phyloP scores from a whole-genome alignment of 2,329 filamentous ascomycete genomes.

The Botryotinia calthae region DNA sequence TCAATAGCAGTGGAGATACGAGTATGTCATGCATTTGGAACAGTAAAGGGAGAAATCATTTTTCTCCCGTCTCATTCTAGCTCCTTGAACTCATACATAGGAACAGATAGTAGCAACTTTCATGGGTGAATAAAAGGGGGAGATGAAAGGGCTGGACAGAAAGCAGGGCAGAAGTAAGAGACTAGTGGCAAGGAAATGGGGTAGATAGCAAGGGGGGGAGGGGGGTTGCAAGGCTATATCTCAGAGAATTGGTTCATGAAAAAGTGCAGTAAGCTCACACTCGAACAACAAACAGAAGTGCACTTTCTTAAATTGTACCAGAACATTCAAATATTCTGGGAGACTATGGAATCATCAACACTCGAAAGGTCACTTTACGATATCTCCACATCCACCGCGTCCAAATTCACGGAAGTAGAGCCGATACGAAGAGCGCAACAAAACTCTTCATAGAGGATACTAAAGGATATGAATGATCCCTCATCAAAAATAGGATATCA shows the following conservation, averaged over 20 bases:
- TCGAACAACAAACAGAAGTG: not conserved
- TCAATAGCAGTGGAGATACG: conserved; percentile 78
- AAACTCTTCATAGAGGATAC: not conserved
- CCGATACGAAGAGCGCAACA: not conserved
- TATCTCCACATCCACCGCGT: not conserved
- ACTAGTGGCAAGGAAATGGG: not conserved
- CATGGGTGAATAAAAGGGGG: not conserved
- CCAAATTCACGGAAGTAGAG: not conserved
- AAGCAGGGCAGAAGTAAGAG: not conserved
- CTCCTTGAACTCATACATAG: not conserved
- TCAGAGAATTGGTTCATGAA: not conserved
- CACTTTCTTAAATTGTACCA: not conserved
- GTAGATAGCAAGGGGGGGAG: not conserved
- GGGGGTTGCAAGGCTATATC: not conserved
- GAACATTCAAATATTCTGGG: not conserved
- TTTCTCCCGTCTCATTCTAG: not conserved
- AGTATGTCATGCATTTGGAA: conserved; percentile 37
- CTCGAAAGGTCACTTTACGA: not conserved
- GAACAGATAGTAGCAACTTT: not conserved
- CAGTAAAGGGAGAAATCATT: not conserved
- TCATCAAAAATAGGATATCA: not conserved
- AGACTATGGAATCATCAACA: not conserved
- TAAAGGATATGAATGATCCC: not conserved
- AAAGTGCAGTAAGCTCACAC: not conserved
- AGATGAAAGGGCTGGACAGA: not conserved